These are phyloP conservation scores for Flaveria trinervia DNA, from an alignment of 129 eudicot species.

Conservation along the genomic window DNA sequence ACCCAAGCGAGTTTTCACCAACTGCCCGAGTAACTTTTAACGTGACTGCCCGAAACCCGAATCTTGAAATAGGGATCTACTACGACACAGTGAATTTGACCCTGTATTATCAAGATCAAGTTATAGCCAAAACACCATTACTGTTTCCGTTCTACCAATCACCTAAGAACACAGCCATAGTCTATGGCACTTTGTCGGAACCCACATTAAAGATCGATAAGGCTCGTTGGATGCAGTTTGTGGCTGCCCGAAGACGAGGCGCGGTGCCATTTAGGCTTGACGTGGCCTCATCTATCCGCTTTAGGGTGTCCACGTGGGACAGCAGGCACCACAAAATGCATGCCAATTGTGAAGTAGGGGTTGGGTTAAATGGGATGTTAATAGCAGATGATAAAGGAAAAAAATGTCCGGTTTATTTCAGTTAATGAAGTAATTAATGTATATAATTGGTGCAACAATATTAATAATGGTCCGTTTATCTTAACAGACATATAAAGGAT, in stretches of 20 bases:
- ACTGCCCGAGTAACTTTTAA: conserved; percentile 59
- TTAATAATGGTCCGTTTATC: too few species aligned
- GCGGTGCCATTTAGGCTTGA: conserved; percentile 53
- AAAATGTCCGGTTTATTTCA: conserved; percentile 73
- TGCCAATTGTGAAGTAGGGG: conserved; percentile 59
- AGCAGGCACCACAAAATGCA: conserved; percentile 69
- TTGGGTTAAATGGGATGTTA: conserved; percentile 70
- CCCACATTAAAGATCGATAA: conserved; percentile 43
- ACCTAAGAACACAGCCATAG: conserved; percentile 55
- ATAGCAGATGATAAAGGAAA: conserved; percentile 43
- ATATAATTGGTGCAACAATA: too few species aligned
- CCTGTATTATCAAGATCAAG: conserved; percentile 48
- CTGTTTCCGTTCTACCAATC: conserved; percentile 58
- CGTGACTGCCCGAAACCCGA: conserved; percentile 62
- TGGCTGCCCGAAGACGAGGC: conserved; percentile 52
- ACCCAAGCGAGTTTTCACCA: conserved; percentile 39
- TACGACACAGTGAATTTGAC: conserved; percentile 52
- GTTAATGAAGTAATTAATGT: conserved; percentile 19
- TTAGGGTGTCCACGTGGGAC: conserved; percentile 67
- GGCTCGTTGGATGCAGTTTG: conserved; percentile 53
- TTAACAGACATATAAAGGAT: too few species aligned
- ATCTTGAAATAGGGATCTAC: conserved; percentile 59
- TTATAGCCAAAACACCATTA: conserved; percentile 49
- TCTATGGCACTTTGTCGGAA: conserved; percentile 55
- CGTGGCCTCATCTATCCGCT: conserved; percentile 61